Evolutionary conservation across 2,329 filamentous ascomycete genomes (phyloP).

Genomic region (Annulohypoxylon truncatum): DNA sequence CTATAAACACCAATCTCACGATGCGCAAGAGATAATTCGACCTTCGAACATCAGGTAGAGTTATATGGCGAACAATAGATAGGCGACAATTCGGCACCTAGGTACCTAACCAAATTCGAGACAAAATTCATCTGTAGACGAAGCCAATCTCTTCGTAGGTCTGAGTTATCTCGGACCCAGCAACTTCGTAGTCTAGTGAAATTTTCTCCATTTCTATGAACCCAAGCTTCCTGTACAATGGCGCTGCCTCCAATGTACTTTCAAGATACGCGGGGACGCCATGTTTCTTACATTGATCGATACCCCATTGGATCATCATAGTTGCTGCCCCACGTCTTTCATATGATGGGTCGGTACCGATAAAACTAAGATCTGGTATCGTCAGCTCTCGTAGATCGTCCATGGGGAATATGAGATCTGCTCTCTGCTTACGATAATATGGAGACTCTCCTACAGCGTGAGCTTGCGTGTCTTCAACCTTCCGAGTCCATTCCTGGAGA

Average conservation of each 20-base stretch:
- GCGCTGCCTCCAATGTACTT: constrained; percentile 45
- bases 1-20: no score
- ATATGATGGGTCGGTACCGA: constrained; percentile 42
- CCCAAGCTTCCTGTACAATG: constrained; percentile 42
- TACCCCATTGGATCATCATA: constrained; percentile 43
- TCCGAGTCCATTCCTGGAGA: constrained; percentile 34
- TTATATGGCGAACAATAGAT: no score
- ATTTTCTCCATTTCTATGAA: constrained; percentile 35
- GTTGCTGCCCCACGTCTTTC: constrained; percentile 40
- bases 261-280: constrained; percentile 40
- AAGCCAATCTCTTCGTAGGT: constrained; percentile 43
- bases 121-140: constrained; percentile 10
- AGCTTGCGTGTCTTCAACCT: constrained; percentile 31
- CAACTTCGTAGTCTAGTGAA: constrained; percentile 24
- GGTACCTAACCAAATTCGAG: no score
- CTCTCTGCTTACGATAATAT: constrained; percentile 41
- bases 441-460: constrained; percentile 29
- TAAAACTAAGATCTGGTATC: constrained; percentile 41
- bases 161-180: neutral
- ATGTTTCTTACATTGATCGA: constrained; percentile 28
- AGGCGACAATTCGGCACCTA: neutral
- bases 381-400: neutral
- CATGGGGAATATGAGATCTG: neutral
- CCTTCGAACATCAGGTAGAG: no score
- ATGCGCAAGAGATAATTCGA: no score